These are phyloP conservation scores for Leishmania arabica DNA, from an alignment of 208 protist species.

Conservation along the genomic window DNA sequence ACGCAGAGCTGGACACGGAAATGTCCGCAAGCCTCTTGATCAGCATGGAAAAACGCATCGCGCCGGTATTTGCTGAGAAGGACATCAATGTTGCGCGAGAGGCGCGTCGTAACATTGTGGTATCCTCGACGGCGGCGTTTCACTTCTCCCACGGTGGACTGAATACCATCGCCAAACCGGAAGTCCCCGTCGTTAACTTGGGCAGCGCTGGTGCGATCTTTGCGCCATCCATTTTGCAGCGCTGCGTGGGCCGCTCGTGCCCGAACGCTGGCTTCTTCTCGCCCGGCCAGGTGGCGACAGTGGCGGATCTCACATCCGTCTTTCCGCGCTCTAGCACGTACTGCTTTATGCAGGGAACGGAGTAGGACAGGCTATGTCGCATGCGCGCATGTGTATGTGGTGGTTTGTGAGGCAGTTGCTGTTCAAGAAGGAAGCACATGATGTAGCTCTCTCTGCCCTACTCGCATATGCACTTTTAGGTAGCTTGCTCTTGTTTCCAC, in stretches of 20 bases:
- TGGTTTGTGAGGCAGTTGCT: not conserved
- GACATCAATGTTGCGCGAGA: conserved; percentile 80
- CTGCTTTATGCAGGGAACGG: conserved; percentile 71
- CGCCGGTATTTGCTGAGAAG: conserved; percentile 61
- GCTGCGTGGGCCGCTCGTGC: conserved; percentile 67
- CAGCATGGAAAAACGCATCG: conserved; percentile 46
- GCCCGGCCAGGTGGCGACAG: conserved; percentile 70
- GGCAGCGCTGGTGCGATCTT: conserved; percentile 58
- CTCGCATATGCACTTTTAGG: not conserved
- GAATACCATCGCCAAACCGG: conserved; percentile 69
- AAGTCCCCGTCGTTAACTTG: conserved; percentile 61
- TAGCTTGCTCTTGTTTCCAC: not conserved
- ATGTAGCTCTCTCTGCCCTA: not conserved
- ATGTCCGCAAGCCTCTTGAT: conserved; percentile 67
- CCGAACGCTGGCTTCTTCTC: conserved; percentile 76
- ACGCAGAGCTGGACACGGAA: conserved; percentile 84
- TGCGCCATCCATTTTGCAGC: conserved; percentile 72
- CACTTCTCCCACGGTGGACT: conserved; percentile 87
- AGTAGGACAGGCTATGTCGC: conserved; percentile 15
- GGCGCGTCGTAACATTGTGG: conserved; percentile 65
- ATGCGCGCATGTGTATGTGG: no score
- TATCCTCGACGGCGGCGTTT: conserved; percentile 64
- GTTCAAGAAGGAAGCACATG: not conserved
- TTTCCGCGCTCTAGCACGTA: conserved; percentile 81
- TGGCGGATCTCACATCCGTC: conserved; percentile 50